These are phyloP conservation scores for Ambrosiella xylebori DNA, from an alignment of 2,329 filamentous ascomycete genomes.

Conservation along the genomic window DNA sequence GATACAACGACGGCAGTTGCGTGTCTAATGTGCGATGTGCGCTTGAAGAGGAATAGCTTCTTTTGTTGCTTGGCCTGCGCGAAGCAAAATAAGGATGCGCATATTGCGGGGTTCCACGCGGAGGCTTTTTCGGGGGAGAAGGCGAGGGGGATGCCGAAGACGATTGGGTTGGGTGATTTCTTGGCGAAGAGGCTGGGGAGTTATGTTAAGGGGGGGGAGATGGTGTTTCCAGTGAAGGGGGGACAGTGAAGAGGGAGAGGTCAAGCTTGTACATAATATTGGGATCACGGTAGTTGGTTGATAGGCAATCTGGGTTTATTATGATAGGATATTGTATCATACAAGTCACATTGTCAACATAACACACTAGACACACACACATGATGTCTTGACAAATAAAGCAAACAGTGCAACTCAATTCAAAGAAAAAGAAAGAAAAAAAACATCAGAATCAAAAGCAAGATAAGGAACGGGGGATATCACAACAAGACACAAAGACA, in stretches of 20 bases:
- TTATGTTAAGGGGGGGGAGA: constrained; percentile 11
- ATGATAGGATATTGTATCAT: not conserved
- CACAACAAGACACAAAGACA: not conserved
- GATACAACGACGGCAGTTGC: constrained; percentile 10
- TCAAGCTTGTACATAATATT: not conserved
- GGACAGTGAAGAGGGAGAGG: not conserved
- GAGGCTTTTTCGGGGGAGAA: constrained; percentile 7
- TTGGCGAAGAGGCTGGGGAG: constrained; percentile 8
- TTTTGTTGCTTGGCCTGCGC: constrained; percentile 13
- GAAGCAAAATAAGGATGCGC: constrained; percentile 12
- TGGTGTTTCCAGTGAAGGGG: constrained; percentile 6
- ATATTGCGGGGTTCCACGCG: constrained; percentile 12
- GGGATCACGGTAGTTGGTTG: not conserved
- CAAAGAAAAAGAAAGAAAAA: not conserved
- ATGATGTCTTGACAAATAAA: not conserved
- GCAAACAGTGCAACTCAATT: not conserved
- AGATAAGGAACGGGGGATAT: not conserved
- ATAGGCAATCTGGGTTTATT: not conserved
- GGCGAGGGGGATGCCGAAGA: constrained; percentile 11
- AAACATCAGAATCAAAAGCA: constrained; percentile 5
- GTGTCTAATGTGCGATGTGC: constrained; percentile 13
- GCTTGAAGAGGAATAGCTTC: constrained; percentile 11
- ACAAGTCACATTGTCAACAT: not conserved
- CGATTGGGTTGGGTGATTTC: constrained; percentile 10
- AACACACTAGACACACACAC: not conserved